Evolutionary conservation across 2,329 filamentous ascomycete species (phyloP), one percentile per base, ranked within the genome.

Genomic region (Paecilomyces sp.): DNA sequence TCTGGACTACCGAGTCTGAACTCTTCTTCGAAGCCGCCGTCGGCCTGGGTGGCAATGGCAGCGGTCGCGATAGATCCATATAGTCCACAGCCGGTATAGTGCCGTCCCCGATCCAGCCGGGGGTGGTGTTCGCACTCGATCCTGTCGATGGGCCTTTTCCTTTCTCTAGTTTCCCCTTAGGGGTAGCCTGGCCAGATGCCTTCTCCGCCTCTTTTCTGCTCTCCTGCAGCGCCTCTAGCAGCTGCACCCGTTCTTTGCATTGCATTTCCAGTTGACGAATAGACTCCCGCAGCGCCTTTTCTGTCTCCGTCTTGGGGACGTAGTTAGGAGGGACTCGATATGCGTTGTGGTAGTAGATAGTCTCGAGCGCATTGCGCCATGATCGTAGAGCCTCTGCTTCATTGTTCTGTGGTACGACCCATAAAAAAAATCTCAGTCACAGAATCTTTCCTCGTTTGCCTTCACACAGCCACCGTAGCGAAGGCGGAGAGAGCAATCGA

Each of bases 211-310:
- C 84, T 62, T 81, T 77, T 33, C 84, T 78, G 67, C 85, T 88
- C 64, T 89, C 80, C 62, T 87, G 85, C 60, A 97, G 78, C 6
- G 92, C 89, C 70, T 94, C 89, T 6, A 97, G 81, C 34, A 97
- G 80, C 71, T 96, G 91, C 56, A 97, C 91, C 55, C 92, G 85
- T 75, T 97, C 93, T 74, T 94, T 93, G 75, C 92, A 97, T 75
- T 97, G 93, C 63, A 92, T 73, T 71, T 97, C 92, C 70, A 97
- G 83, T 68, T 92, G 84, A 60, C 86, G 85, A 61, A 97, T 77
- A 55, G 92, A 95, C 59, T 94, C 89, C 58, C 90, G 83, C 59
- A 97, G 77, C 2, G 91, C 88, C 68, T 85, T 88, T 71, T 97
- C 93, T 1, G 91, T 95, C 75, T 95, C 91, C 56, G 86, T 88